These are phyloP conservation scores for Sporormia fimetaria DNA, from an alignment of 495 filamentous ascomycete genomes.

Conservation along the genomic window DNA sequence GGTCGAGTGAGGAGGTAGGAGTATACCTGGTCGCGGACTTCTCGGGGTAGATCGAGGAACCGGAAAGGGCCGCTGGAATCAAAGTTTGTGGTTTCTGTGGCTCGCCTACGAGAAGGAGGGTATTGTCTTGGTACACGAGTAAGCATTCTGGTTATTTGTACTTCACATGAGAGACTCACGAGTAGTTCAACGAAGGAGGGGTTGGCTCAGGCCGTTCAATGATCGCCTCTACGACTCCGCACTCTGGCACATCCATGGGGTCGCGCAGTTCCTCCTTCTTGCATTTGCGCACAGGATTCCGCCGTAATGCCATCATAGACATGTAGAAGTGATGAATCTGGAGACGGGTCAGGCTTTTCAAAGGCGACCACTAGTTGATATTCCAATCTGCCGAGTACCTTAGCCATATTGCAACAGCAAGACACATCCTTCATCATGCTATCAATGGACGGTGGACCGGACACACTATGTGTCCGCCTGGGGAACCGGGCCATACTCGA, in stretches of 20 bases:
- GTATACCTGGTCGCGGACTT: slow-evolving; percentile 21
- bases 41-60: slow-evolving; percentile 16
- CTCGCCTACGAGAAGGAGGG: neutral
- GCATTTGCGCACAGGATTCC: slow-evolving; percentile 17
- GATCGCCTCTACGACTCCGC: neutral
- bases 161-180: too few species aligned
- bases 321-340: slow-evolving; percentile 22
- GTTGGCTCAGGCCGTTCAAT: neutral
- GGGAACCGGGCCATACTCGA: slow-evolving; percentile 16
- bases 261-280: slow-evolving; percentile 9
- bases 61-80: slow-evolving; percentile 11
- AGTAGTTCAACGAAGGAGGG: neutral
- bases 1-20: slow-evolving; percentile 15
- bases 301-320: slow-evolving; percentile 16
- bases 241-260: neutral
- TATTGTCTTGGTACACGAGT: neutral
- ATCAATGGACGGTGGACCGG: slow-evolving; percentile 13
- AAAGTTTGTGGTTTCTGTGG: neutral
- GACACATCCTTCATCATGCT: slow-evolving; percentile 17
- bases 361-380: neutral
- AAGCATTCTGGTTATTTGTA: too few species aligned
- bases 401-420: slow-evolving; percentile 17
- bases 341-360: slow-evolving; percentile 6
- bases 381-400: slow-evolving; percentile 3
- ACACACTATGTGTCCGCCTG: slow-evolving; percentile 19